Evolutionary conservation across 2,329 filamentous ascomycete species (phyloP), one percentile per base, ranked within the genome.

Genomic region (Diaporthe nobilis): DNA sequence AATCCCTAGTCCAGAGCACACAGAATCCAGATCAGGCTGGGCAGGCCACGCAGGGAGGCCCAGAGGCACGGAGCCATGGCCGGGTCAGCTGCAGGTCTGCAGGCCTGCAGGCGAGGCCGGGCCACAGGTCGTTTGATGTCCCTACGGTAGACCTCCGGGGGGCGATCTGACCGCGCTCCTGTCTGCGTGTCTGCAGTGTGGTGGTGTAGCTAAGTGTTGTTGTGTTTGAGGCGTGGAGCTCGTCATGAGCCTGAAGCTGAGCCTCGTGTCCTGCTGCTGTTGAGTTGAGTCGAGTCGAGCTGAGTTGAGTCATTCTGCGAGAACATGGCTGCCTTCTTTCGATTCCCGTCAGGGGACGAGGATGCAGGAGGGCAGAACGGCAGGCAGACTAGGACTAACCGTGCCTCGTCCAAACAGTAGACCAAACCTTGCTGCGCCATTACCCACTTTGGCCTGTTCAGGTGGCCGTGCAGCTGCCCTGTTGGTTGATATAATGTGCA

Each of bases 371-470:
- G 39, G 10, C 42, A 42, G n/a, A 47, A 63, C 37, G 25, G 37
- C n/a, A 28, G 39, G 60, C 34, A 61, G 57, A 37, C 57, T 61
- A 25, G 22, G 25, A 39, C 44, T 34, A 13, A 51, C 47, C 42
- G 63, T 68, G 63, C 63, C 63, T 51, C 31, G 65, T 70, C 65
- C 44, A 70, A 28, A 55, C 65, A 70, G 34, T 70, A 70, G 65
- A 15, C 65, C 65, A 39, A 70, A 42, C 65, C 65, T 70, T 55
- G 34, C 49, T 28, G 34, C 25, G 47, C 49, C 65, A 15, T 63
- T 44, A 9, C 12, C 65, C 34, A 55, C 47, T 39, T 25, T 53
- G 22, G 12, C 28, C 22, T 15, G 2, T 12, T 42, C 6, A n/a
- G 10, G 22, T 25, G 3, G 37, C 37, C 37, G 37, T 39, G 37